phyloP scores from a whole-genome alignment of 768 basidiomycete genomes.

The Coprinopsis cinerea region DNA sequence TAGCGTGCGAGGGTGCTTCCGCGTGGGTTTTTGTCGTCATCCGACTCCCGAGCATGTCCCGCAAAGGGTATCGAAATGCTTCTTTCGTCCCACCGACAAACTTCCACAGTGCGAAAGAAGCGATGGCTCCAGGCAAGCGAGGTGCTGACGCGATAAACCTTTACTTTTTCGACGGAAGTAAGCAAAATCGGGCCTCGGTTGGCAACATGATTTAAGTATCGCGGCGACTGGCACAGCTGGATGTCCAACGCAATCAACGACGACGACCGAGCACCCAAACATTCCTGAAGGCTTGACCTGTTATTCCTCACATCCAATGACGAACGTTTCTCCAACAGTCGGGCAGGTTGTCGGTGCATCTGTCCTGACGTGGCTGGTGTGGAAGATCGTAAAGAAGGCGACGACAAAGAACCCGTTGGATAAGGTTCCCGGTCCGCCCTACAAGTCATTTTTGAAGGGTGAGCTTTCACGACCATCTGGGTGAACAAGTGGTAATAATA shows the following conservation, averaged over 20 bases:
- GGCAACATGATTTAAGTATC: not conserved
- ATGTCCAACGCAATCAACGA: not conserved
- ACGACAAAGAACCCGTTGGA: slow-evolving; percentile 6
- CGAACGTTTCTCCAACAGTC: not conserved
- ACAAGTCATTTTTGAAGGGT: slow-evolving; percentile 7
- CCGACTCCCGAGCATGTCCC: too few species aligned
- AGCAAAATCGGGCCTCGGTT: not conserved
- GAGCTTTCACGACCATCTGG: not conserved
- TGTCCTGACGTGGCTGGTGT: slow-evolving; percentile 6
- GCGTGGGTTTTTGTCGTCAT: too few species aligned
- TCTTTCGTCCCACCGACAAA: too few species aligned
- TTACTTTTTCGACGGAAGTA: not conserved
- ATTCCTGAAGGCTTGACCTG: not conserved
- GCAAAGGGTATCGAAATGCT: too few species aligned
- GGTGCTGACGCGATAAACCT: not conserved
- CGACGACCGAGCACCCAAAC: not conserved
- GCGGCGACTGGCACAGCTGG: too few species aligned
- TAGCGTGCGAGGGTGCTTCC: too few species aligned
- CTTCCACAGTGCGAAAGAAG: too few species aligned
- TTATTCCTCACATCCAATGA: not conserved
- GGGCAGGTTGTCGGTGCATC: not conserved
- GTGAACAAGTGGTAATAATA: not conserved
- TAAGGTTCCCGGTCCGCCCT: slow-evolving; percentile 9
- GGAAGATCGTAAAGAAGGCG: slow-evolving; percentile 3
- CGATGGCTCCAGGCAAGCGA: too few species aligned